Base-by-base conservation (phyloP, 495 filamentous ascomycete genomes). In the Aspergillus funiculosus region DNA sequence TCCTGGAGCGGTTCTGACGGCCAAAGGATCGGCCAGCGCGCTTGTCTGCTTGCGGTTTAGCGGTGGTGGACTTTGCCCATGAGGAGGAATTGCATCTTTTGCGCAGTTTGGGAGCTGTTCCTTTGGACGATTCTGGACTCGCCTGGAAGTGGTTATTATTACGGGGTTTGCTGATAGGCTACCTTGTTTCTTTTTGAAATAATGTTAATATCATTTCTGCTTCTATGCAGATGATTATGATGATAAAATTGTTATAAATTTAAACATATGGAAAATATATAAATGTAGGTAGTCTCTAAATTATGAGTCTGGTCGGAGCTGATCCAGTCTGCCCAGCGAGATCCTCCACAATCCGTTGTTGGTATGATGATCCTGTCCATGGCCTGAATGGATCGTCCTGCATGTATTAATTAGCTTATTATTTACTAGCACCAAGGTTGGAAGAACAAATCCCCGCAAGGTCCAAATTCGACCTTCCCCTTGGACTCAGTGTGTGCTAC, bases 1-100 rank as follows among this genome's bases (percentile, higher is more conserved):
- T 29, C 39, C 39, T 48, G 48, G 48, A 21, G 42, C 38, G 50
- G 44, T 48, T 53, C 39, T 55, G 48, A 51, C 50, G 50, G 44
- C 39, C 50, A 48, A 31, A 37, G 39, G 50, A 53, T 53, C 50
- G 44, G 32, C 44, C 45, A 24, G 4, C 19, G 18, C 39, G 32
- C 48, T 48, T 48, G 44, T 19, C 42, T 42, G n/a, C 20, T 21
- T 36, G 13, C 1, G 17, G 35, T 11, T 38, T 38, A 38, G 35
- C 13, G 6, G 9, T 10, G 17, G 35, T 38, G 35, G 35, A 35
- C 5, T 20, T 20, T 9, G 17, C 19, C 34, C 35, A 38, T 38
- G 35, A 38, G 35, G 35, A 21, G 35, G 35, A 38, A n/a, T 38
- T 38, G 35, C 18, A 38, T 38, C 35, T 38, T 38, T 20, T 38